Conservation (phyloP, 352 stramenopile species). For the Globisporangium cylindrosporum region DNA sequence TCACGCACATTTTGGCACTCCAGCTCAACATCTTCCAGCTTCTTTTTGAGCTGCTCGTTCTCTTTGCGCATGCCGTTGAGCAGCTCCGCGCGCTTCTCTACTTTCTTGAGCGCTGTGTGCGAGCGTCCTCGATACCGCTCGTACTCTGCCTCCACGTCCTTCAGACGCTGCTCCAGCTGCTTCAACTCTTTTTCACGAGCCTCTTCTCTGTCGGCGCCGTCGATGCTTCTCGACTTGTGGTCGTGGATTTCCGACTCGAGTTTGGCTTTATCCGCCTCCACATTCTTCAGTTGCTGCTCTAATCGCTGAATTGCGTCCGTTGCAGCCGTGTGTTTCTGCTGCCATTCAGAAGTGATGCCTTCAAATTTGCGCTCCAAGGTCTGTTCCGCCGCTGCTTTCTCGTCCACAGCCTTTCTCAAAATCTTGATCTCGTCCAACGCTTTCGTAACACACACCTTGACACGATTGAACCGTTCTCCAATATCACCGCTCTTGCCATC, state of each 20-base stretch:
- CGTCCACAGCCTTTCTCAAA: not conserved
- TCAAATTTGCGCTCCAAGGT: constrained; percentile 6
- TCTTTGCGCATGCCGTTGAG: constrained; percentile 80
- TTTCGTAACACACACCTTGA: not conserved
- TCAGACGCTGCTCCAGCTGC: constrained; percentile 33
- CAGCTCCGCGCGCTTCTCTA: constrained; percentile 75
- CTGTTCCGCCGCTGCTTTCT: not conserved
- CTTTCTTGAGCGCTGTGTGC: constrained; percentile 74
- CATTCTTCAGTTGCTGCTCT: constrained; percentile 20
- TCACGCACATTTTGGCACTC: constrained; percentile 15
- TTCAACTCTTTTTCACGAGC: constrained; percentile 26
- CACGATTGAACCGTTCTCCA: not conserved
- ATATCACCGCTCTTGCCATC: not conserved
- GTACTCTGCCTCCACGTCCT: constrained; percentile 45
- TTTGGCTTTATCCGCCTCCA: constrained; percentile 14
- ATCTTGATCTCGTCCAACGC: constrained; percentile 1
- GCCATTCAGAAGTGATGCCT: not conserved
- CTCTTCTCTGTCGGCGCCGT: constrained; percentile 11
- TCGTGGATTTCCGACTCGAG: constrained; percentile 20
- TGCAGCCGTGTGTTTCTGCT: not conserved
- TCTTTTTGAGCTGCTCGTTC: constrained; percentile 43
- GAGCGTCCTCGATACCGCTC: constrained; percentile 65
- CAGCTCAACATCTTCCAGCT: constrained; percentile 24
- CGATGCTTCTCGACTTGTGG: constrained; percentile 23
- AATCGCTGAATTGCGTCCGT: constrained; percentile 8